Conservation (phyloP, 2,329 filamentous ascomycete genomes). For the Fusarium marasasianum region DNA sequence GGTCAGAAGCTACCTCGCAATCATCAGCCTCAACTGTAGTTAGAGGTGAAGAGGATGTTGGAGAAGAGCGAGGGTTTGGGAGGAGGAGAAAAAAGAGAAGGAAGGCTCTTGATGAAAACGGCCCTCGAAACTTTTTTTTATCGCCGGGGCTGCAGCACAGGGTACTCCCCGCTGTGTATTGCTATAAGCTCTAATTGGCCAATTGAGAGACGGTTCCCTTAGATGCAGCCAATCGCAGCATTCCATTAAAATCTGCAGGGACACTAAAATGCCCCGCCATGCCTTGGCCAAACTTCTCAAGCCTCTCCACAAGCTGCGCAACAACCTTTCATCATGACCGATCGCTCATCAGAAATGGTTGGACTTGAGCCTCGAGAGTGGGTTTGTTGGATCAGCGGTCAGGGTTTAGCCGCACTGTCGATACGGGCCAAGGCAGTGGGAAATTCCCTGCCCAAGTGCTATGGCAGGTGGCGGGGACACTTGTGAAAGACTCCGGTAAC, state of each 20-base stretch:
- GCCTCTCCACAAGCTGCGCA: conserved; percentile 38
- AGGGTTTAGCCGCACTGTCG: conserved; percentile 31
- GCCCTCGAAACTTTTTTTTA: conserved; percentile 43
- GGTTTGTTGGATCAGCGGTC: conserved; percentile 40
- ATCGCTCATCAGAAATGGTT: conserved; percentile 28
- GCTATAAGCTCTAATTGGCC: conserved; percentile 33
- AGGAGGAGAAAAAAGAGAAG: conserved; percentile 31
- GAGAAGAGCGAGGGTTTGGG: conserved; percentile 38
- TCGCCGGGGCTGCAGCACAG: conserved; percentile 22
- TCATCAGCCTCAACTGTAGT: conserved; percentile 48
- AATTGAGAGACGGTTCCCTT: conserved; percentile 31
- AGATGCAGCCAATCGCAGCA: conserved; percentile 30
- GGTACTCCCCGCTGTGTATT: conserved; percentile 30
- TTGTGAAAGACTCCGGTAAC: conserved; percentile 2
- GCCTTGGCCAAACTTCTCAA: conserved; percentile 39
- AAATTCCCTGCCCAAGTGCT: neutral
- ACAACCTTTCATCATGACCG: conserved; percentile 36
- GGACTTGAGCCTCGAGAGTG: conserved; percentile 32
- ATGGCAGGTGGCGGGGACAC: conserved; percentile 18
- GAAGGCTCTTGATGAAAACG: conserved; percentile 31
- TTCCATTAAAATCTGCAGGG: conserved; percentile 35
- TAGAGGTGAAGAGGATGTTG: conserved; percentile 30
- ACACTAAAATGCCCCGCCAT: conserved; percentile 41
- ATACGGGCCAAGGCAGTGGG: conserved; percentile 4
- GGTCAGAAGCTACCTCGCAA: conserved; percentile 52